Evolutionary conservation across 768 basidiomycete species (phyloP).

Genomic region (Hemileccinum rubropunctum): DNA sequence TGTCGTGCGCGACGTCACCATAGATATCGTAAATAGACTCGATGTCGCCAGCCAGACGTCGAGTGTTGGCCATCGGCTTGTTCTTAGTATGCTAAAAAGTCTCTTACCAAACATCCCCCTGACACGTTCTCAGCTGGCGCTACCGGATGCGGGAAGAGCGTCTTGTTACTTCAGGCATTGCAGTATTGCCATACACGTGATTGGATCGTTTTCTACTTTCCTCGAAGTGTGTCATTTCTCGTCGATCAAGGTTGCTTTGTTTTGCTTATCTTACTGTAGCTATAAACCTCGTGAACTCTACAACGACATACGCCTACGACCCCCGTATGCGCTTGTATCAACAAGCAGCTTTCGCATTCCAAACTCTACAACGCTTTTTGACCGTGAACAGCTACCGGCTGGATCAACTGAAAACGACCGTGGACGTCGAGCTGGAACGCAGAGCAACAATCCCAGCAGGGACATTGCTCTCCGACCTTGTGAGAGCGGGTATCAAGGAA

Average conservation of each 20-base stretch:
- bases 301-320: constrained; percentile 71
- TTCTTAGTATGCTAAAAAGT: constrained; percentile 54
- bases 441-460: constrained; percentile 45
- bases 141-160: constrained; percentile 79
- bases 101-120: neutral
- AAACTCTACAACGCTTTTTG: constrained; percentile 60
- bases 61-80: constrained; percentile 52
- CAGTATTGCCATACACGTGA: constrained; percentile 59
- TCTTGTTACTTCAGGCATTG: constrained; percentile 72
- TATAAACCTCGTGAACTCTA: constrained; percentile 67
- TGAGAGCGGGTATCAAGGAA: constrained; percentile 56
- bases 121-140: constrained; percentile 54
- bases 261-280: constrained; percentile 31
- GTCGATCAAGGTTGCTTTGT: neutral
- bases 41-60: constrained; percentile 46
- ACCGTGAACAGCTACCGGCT: constrained; percentile 55
- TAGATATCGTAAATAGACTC: constrained; percentile 52
- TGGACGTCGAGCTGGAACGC: constrained; percentile 46
- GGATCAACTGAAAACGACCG: constrained; percentile 37
- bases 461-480: constrained; percentile 50
- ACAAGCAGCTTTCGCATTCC: constrained; percentile 63
- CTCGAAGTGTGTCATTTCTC: constrained; percentile 53
- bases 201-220: constrained; percentile 86
- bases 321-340: constrained; percentile 72
- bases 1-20: constrained; percentile 66